phyloP scores from a whole-genome alignment of 2,329 filamentous ascomycete species.

The Colletotrichum sp. region DNA sequence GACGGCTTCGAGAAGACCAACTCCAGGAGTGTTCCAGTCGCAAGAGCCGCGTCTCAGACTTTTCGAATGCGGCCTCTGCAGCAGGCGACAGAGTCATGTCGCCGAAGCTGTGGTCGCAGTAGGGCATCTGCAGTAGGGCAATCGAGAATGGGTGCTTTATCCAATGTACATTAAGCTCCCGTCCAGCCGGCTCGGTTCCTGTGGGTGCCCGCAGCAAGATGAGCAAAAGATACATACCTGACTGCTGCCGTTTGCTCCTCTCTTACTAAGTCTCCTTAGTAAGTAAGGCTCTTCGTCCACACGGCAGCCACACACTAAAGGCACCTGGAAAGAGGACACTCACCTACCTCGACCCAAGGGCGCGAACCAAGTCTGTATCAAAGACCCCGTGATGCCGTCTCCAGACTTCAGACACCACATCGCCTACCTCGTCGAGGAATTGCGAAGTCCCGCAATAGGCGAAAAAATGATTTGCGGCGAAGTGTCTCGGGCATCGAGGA shows the following conservation, averaged over 20 bases:
- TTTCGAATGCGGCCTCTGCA: background rate
- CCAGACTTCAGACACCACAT: background rate
- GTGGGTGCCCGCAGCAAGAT: background rate
- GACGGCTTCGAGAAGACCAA: background rate
- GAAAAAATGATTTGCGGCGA: background rate
- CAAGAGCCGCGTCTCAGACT: background rate
- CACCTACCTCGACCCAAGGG: background rate
- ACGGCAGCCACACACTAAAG: background rate
- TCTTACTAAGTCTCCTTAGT: background rate
- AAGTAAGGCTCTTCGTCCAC: background rate
- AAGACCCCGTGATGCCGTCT: background rate
- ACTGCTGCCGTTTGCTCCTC: background rate
- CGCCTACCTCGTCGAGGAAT: background rate
- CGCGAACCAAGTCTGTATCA: background rate
- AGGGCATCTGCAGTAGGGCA: background rate
- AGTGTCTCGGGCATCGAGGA: background rate
- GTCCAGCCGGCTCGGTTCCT: constrained; percentile 5
- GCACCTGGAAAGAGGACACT: background rate
- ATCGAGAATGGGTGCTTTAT: background rate
- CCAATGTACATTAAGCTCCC: background rate
- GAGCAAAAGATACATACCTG: background rate
- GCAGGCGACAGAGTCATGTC: constrained; percentile 3
- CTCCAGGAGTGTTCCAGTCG: background rate
- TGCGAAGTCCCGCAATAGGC: background rate
- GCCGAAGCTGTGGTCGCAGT: background rate